Conservation (phyloP, 768 basidiomycete genomes). For the Candolleomyces efflorescens region DNA sequence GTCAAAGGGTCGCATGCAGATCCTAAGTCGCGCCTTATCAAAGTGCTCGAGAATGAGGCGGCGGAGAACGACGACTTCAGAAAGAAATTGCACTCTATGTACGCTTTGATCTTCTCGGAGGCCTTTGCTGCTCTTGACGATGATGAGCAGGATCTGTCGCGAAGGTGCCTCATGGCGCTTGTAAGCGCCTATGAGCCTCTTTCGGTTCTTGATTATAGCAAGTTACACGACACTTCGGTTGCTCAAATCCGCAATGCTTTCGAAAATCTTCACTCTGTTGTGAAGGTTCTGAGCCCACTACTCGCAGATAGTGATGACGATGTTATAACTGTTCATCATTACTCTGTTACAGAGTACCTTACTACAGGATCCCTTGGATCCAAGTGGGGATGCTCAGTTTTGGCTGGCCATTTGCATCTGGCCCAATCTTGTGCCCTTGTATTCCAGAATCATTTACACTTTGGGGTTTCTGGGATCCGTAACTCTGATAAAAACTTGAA, state of each 20-base stretch:
- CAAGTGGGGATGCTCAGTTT: too few relatives aligned
- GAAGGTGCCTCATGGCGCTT: background rate
- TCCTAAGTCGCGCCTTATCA: background rate
- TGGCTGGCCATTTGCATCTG: background rate
- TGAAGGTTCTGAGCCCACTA: background rate
- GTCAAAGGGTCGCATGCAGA: background rate
- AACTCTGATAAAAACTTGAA: background rate
- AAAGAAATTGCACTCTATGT: background rate
- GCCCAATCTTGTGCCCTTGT: background rate
- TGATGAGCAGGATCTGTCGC: background rate
- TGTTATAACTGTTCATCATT: background rate
- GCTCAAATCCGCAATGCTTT: background rate
- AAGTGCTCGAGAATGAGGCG: background rate
- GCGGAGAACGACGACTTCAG: background rate
- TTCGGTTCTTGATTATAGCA: background rate
- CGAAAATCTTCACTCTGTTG: constrained; percentile 5
- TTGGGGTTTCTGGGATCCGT: background rate
- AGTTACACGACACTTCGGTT: background rate
- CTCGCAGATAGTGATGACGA: background rate
- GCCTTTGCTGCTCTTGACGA: background rate
- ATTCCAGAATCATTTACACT: background rate
- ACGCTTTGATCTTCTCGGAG: background rate
- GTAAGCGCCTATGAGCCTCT: background rate
- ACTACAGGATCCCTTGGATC: background rate
- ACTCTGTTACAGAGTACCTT: background rate